Evolutionary conservation across 208 protist genomes (phyloP), one percentile per base, ranked within the genome.

Genomic region (Crithidia sp.): DNA sequence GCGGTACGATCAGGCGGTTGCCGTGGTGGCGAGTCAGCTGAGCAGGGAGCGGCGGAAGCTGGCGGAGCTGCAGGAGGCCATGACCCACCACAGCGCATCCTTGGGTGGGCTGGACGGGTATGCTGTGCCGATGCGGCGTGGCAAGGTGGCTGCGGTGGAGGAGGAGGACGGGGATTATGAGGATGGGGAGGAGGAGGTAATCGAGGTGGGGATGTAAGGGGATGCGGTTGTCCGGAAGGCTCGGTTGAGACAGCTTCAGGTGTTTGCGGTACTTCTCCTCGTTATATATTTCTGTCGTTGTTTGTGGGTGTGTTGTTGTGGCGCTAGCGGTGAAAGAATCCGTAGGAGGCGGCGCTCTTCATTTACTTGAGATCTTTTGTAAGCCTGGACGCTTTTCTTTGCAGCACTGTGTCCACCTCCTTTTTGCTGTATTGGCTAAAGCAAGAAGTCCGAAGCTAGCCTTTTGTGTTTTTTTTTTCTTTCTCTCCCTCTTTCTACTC

Each of bases 41-140:
- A 62, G 76, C 19, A 70, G 63, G 3, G 83, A 88, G 63, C 67
- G 65, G 37, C 47, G 52, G 62, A 76, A 76, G 44, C 49, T 88
- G 19, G 40, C 59, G 59, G 61, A 80, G 55, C 55, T 90, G 57
- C 78, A 83, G 61, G 40, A 13, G 3, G 67, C 65, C 1, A 65
- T 81, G 55, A 9, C 53, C n/a, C 55, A 57, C 47, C 43, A 60
- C 52, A 71, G 57, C 5, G 47, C 12, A 4, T 71, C 56, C 16
- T 39, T 71, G 55, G 47, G 43, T 14, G 3, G 19, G 19, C 19
- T 43, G 41, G 5, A 41, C 5, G 28, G 28, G 28, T 28, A 28
- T 28, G 28, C 28, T 28, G 28, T 28, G 28, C 28, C 28, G 28
- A 28, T 28, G 28, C 28, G 28, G 28, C 28, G 28, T 28, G 28